These are phyloP conservation scores for Spizellomyces punctatus DNA, from an alignment of 192 early-diverging fungal species.

Conservation along the genomic window DNA sequence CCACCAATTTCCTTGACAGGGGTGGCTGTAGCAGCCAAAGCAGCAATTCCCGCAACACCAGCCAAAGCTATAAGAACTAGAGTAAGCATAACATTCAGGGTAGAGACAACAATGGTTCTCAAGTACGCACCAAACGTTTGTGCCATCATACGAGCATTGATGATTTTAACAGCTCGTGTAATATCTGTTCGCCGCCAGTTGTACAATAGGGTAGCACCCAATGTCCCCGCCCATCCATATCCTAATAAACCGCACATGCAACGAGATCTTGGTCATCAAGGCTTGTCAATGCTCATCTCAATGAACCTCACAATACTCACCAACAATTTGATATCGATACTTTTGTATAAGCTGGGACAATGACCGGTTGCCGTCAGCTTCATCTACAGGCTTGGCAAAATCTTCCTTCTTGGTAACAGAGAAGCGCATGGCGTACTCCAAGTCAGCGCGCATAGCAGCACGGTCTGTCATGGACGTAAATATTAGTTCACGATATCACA, in stretches of 20 bases:
- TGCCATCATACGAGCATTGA: slow-evolving; percentile 31
- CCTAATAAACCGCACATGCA: background rate
- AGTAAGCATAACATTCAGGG: background rate
- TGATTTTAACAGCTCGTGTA: slow-evolving; percentile 13
- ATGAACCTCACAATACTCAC: background rate
- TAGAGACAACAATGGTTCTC: background rate
- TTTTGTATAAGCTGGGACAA: background rate
- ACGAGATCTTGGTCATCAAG: too few species aligned
- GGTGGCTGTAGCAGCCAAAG: background rate
- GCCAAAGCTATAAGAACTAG: background rate
- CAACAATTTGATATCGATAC: slow-evolving; percentile 17
- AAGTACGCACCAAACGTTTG: slow-evolving; percentile 16
- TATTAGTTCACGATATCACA: background rate
- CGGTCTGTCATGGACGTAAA: background rate
- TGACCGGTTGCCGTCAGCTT: background rate
- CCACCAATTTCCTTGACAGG: slow-evolving; percentile 4
- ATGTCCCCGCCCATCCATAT: slow-evolving; percentile 15
- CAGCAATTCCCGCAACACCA: slow-evolving; percentile 11
- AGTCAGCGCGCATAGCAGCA: slow-evolving; percentile 16
- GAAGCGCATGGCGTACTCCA: slow-evolving; percentile 11
- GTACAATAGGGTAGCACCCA: slow-evolving; percentile 21
- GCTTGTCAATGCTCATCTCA: too few species aligned
- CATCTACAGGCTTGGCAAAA: background rate
- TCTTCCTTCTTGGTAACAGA: slow-evolving; percentile 7
- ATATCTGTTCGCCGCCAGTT: slow-evolving; percentile 25